These are phyloP conservation scores for Periconia sp. DNA, from an alignment of 2,329 filamentous ascomycete genomes.

Conservation along the genomic window DNA sequence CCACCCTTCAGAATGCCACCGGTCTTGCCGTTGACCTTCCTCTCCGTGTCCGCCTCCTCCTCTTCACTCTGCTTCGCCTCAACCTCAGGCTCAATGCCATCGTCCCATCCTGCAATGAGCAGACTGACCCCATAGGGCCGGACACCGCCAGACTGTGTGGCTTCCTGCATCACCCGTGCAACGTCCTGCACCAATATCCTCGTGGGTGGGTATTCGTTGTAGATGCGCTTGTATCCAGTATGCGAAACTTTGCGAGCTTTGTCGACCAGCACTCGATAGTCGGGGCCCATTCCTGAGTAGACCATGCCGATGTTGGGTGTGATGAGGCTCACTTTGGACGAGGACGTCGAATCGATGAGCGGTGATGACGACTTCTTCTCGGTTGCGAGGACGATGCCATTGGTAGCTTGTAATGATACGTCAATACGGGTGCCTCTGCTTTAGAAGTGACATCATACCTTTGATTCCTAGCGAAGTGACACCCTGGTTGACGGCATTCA, in stretches of 20 bases:
- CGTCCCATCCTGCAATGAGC: slow-evolving; percentile 96
- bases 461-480: slow-evolving; percentile 99
- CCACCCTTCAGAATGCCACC: slow-evolving; percentile 95
- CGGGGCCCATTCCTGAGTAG: slow-evolving; percentile 98
- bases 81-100: slow-evolving; percentile 87
- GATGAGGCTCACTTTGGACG: slow-evolving; percentile 97
- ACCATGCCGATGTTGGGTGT: slow-evolving; percentile 99
- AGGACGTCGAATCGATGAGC: slow-evolving; percentile 90
- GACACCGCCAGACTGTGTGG: slow-evolving; percentile 96
- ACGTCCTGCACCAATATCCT: slow-evolving; percentile 99
- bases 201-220: slow-evolving; percentile 99
- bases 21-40: slow-evolving; percentile 84
- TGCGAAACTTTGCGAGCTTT: slow-evolving; percentile 98
- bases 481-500: slow-evolving; percentile 99
- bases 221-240: slow-evolving; percentile 98
- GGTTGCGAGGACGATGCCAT: slow-evolving; percentile 97
- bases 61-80: slow-evolving; percentile 64
- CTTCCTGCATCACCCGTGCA: slow-evolving; percentile 97
- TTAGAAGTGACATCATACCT: slow-evolving; percentile 61
- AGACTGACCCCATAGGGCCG: slow-evolving; percentile 95
- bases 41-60: slow-evolving; percentile 64
- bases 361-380: slow-evolving; percentile 99
- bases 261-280: slow-evolving; percentile 97
- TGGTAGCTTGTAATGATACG: slow-evolving; percentile 72
- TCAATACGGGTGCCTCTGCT: slow-evolving; percentile 4